These are phyloP conservation scores for Fusarium euwallaceae DNA, from an alignment of 2,329 filamentous ascomycete species.

Conservation along the genomic window DNA sequence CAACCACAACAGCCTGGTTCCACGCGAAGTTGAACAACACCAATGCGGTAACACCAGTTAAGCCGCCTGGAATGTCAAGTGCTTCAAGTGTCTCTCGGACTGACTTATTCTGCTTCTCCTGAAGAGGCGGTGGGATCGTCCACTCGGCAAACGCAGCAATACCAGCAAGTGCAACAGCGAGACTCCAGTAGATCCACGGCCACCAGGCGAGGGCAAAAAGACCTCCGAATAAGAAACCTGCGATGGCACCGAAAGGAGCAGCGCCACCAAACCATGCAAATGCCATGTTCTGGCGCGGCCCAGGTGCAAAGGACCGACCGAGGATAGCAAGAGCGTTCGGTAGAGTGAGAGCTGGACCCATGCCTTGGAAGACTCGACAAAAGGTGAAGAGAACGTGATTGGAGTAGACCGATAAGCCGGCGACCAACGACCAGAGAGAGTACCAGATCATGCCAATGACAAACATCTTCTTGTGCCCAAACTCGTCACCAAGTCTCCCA, in stretches of 20 bases:
- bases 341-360: conserved; percentile 68
- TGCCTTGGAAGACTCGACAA: conserved; percentile 64
- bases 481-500: conserved; percentile 65
- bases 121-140: conserved; percentile 9
- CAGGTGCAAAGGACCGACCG: conserved; percentile 62
- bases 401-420: conserved; percentile 52
- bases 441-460: conserved; percentile 65
- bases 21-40: conserved; percentile 72
- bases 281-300: conserved; percentile 51
- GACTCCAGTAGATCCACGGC: conserved; percentile 53
- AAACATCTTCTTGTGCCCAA: conserved; percentile 66
- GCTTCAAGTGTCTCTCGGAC: background rate
- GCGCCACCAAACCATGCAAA: conserved; percentile 53
- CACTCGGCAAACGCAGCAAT: conserved; percentile 27
- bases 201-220: conserved; percentile 53
- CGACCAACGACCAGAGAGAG: conserved; percentile 60
- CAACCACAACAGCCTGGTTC: conserved; percentile 70
- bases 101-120: conserved; percentile 33
- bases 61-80: conserved; percentile 35
- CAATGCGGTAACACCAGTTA: conserved; percentile 63
- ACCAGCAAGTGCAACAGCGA: conserved; percentile 2
- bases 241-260: conserved; percentile 49
- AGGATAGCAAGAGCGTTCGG: conserved; percentile 70
- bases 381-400: conserved; percentile 60
- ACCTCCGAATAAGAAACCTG: conserved; percentile 42